These are phyloP conservation scores for Podospora anserina DNA, from an alignment of 495 filamentous ascomycete species.

Conservation along the genomic window DNA sequence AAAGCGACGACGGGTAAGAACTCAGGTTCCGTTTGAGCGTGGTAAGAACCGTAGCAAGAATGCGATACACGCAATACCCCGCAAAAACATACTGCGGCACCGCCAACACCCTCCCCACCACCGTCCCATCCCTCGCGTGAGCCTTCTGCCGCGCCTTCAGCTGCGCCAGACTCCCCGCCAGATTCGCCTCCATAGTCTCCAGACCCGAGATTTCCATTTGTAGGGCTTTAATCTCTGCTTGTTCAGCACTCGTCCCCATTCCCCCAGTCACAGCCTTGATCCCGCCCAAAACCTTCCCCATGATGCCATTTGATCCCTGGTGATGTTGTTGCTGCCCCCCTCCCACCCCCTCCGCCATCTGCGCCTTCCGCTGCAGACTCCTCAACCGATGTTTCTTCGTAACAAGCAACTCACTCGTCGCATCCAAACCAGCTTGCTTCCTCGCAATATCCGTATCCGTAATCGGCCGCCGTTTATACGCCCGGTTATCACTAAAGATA, in stretches of 20 bases:
- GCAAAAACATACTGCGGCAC: constrained; percentile 63
- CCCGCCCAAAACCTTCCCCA: constrained; percentile 63
- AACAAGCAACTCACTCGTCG: constrained; percentile 69
- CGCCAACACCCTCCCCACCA: constrained; percentile 56
- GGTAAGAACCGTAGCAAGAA: constrained; percentile 62
- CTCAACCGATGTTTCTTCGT: constrained; percentile 66
- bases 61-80: constrained; percentile 72
- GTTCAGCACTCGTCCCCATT: constrained; percentile 55
- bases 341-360: constrained; percentile 39
- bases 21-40: constrained; percentile 50
- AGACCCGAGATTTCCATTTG: constrained; percentile 75
- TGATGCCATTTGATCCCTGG: constrained; percentile 47
- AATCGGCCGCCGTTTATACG: constrained; percentile 46
- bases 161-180: constrained; percentile 57
- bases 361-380: constrained; percentile 58
- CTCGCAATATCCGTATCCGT: constrained; percentile 68
- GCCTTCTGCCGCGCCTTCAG: constrained; percentile 57
- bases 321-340: constrained; percentile 9
- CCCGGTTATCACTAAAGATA: constrained; percentile 60
- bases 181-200: constrained; percentile 66
- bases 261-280: constrained; percentile 51
- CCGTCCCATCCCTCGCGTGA: constrained; percentile 60
- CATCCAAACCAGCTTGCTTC: constrained; percentile 69
- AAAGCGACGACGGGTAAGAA: constrained; percentile 43
- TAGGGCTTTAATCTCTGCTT: constrained; percentile 61